Conservation (phyloP, 2,329 filamentous ascomycete genomes). For the Microsporum ferrugineum region DNA sequence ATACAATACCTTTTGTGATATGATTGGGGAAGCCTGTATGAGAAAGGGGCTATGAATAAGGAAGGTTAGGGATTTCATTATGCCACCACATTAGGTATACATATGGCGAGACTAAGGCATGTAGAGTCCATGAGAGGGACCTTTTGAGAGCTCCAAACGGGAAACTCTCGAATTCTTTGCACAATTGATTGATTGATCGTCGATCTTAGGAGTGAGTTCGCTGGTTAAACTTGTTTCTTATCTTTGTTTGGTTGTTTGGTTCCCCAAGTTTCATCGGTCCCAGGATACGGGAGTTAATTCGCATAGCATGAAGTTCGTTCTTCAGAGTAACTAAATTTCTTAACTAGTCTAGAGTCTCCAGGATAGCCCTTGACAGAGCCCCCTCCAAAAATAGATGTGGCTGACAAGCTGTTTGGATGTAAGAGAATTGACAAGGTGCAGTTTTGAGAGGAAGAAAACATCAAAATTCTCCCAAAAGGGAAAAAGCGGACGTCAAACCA, state of each 20-base stretch:
- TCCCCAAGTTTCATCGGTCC: neutral
- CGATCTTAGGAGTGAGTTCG: neutral
- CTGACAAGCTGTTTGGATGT: too few species aligned
- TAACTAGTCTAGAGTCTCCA: neutral
- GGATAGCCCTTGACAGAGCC: neutral
- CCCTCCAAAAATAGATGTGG: neutral
- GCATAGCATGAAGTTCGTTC: neutral
- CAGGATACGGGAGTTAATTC: neutral
- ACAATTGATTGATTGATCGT: too few species aligned
- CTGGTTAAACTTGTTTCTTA: neutral
- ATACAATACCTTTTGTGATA: too few species aligned
- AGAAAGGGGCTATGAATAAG: too few species aligned
- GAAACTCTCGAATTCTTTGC: too few species aligned
- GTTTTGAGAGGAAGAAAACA: neutral
- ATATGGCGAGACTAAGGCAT: too few species aligned
- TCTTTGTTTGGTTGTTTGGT: neutral
- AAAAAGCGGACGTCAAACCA: neutral
- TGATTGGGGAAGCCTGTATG: too few species aligned
- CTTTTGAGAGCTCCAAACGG: too few species aligned
- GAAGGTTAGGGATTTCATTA: too few species aligned
- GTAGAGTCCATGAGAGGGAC: too few species aligned
- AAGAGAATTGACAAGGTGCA: too few species aligned
- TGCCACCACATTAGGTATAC: too few species aligned
- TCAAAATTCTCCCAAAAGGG: neutral
- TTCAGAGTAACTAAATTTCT: neutral